Conservation (phyloP, 1,139 yeast genomes). For the Lodderomyces pseudojiufengensis region DNA sequence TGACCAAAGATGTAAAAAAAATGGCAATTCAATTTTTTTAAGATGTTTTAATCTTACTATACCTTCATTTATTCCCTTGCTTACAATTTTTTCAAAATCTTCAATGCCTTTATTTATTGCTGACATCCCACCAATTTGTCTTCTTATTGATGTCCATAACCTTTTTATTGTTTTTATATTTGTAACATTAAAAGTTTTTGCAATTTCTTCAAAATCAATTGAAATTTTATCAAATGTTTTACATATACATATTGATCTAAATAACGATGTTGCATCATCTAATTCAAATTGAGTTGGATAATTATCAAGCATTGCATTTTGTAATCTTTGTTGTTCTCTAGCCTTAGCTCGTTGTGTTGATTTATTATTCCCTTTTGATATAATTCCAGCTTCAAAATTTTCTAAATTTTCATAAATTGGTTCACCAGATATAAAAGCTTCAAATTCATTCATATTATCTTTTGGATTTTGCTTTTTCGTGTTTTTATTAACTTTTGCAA, state of each 20-base stretch:
- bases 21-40: constrained; percentile 43
- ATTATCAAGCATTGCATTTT: constrained; percentile 7
- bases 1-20: constrained; percentile 57
- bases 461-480: not conserved
- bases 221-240: constrained; percentile 47
- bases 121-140: constrained; percentile 50
- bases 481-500: too few relatives aligned
- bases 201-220: constrained; percentile 59
- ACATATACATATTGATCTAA: constrained; percentile 60
- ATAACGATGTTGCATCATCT: constrained; percentile 48
- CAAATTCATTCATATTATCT: too few relatives aligned
- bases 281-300: constrained; percentile 24
- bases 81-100: constrained; percentile 57
- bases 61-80: constrained; percentile 50
- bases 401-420: too few relatives aligned
- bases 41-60: constrained; percentile 43
- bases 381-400: too few relatives aligned
- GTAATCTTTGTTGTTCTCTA: constrained; percentile 15
- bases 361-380: too few relatives aligned
- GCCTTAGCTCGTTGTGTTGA: too few relatives aligned
- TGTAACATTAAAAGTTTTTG: constrained; percentile 38
- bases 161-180: constrained; percentile 41
- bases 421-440: too few relatives aligned
- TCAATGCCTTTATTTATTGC: constrained; percentile 51
- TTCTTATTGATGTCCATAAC: constrained; percentile 62